A percentile compares a stretch with the other conserved stretches of the same genome.
Conservation (phyloP, 768 basidiomycete species). For the Pleurotus tuoliensis region DNA sequence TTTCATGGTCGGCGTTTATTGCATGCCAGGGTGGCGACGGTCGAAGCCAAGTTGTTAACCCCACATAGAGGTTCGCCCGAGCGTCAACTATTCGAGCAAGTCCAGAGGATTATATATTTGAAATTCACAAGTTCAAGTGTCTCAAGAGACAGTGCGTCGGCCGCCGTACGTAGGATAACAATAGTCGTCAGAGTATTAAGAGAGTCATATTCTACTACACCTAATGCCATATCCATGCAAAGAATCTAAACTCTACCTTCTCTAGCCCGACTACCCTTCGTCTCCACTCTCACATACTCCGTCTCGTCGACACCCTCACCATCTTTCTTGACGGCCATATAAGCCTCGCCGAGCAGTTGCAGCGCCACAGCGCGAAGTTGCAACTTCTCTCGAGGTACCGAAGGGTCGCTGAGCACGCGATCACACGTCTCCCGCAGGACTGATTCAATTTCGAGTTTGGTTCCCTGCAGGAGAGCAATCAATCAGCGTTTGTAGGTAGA, state of each 20-base stretch:
- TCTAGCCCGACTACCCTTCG: constrained; percentile 53
- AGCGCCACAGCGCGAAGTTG: constrained; percentile 75
- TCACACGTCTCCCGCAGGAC: constrained; percentile 88
- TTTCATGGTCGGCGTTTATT: too few species aligned
- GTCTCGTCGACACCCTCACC: constrained; percentile 50
- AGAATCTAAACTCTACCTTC: constrained; percentile 12
- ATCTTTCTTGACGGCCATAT: constrained; percentile 66
- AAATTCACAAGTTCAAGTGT: too few species aligned
- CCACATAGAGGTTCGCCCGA: too few species aligned
- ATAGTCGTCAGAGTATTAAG: too few species aligned
- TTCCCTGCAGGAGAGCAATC: constrained; percentile 46
- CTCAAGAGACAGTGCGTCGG: too few species aligned
- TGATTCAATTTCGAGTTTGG: constrained; percentile 89
- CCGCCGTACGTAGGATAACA: too few species aligned
- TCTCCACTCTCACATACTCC: constrained; percentile 83
- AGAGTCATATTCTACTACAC: too few species aligned
- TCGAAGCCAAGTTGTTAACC: too few species aligned
- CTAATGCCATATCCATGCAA: too few species aligned
- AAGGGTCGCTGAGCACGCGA: constrained; percentile 60
- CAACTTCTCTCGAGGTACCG: constrained; percentile 52
- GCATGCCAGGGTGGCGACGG: too few species aligned
- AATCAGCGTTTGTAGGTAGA: not conserved
- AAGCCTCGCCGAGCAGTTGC: constrained; percentile 83
- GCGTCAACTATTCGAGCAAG: too few species aligned
- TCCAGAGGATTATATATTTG: too few species aligned